Evolutionary conservation across 23 red algal species (phyloP).

Genomic region (Gracilaria caudata): DNA sequence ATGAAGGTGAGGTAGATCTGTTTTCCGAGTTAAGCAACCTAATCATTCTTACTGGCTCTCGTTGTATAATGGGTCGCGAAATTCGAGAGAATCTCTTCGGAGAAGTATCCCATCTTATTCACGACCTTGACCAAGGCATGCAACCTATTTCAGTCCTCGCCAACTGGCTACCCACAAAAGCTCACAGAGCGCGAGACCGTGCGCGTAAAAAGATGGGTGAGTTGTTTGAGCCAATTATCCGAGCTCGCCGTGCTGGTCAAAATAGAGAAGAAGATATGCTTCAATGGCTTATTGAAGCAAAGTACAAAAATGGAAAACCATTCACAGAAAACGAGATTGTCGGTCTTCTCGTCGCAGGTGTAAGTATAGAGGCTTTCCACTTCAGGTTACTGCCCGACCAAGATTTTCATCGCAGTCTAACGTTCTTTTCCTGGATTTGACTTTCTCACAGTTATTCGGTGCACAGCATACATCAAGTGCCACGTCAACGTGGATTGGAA

Average conservation of each 20-base stretch:
- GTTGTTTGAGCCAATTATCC: slow-evolving; percentile 85
- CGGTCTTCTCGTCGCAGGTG: slow-evolving; percentile 71
- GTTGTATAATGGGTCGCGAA: slow-evolving; percentile 97
- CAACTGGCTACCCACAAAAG: slow-evolving; percentile 86
- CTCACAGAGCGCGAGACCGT: slow-evolving; percentile 81
- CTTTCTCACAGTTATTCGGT: slow-evolving; percentile 74
- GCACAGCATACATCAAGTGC: slow-evolving; percentile 97
- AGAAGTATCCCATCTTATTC: slow-evolving; percentile 89
- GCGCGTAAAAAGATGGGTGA: slow-evolving; percentile 78
- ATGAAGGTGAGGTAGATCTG: slow-evolving; percentile 85
- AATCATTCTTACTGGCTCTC: slow-evolving; percentile 96
- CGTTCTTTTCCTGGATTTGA: neutral
- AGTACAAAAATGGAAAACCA: slow-evolving; percentile 75
- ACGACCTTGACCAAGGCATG: slow-evolving; percentile 99
- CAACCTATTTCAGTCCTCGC: slow-evolving; percentile 96
- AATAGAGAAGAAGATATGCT: slow-evolving; percentile 91
- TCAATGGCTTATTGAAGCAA: slow-evolving; percentile 91
- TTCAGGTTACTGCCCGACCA: neutral
- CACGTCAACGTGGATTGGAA: slow-evolving; percentile 91
- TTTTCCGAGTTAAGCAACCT: slow-evolving; percentile 80
- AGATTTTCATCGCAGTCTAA: neutral
- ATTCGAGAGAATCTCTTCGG: slow-evolving; percentile 97
- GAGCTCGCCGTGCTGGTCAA: slow-evolving; percentile 60
- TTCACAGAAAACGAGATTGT: slow-evolving; percentile 85
- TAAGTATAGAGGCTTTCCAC: slow-evolving; percentile 21